Conservation (phyloP, 441 rosid genomes). For the Gossypium trilobum region DNA sequence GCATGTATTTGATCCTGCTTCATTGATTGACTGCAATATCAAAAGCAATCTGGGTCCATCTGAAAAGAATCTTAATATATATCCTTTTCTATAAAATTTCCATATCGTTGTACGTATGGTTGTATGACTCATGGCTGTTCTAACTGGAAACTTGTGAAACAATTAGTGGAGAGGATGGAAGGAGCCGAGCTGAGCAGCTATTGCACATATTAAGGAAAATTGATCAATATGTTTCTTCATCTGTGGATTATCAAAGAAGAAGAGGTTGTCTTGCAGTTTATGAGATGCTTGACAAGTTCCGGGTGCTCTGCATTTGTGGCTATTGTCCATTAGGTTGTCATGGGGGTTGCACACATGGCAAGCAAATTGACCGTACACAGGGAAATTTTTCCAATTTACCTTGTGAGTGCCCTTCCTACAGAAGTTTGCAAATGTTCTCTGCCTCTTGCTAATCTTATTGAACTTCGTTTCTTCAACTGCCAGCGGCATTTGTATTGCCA, state of each 20-base stretch:
- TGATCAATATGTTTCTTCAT: slow-evolving; percentile 76
- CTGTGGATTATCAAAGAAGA: slow-evolving; percentile 81
- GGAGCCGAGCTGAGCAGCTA: slow-evolving; percentile 98
- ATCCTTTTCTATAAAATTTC: background rate
- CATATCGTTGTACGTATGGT: background rate
- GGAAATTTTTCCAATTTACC: slow-evolving; percentile 79
- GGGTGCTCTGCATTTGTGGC: slow-evolving; percentile 76
- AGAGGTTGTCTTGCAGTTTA: slow-evolving; percentile 91
- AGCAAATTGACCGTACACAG: slow-evolving; percentile 67
- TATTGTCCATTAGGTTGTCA: slow-evolving; percentile 88
- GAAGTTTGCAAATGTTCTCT: slow-evolving; percentile 4
- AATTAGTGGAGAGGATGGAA: slow-evolving; percentile 96
- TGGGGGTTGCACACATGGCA: slow-evolving; percentile 81
- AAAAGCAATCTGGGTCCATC: background rate
- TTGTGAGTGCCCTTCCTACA: slow-evolving; percentile 38
- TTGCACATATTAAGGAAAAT: slow-evolving; percentile 82
- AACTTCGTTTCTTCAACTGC: slow-evolving; percentile 24
- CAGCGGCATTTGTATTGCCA: slow-evolving; percentile 91
- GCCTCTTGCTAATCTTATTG: slow-evolving; percentile 15
- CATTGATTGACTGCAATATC: background rate
- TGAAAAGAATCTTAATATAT: background rate
- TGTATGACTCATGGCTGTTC: slow-evolving; percentile 18
- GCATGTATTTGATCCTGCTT: background rate
- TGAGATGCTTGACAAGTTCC: slow-evolving; percentile 88
- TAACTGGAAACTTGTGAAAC: slow-evolving; percentile 24